Percentiles rank a stretch among this genome's conserved stretches.
These are phyloP conservation scores for Coccomyxa sp. DNA, from an alignment of 139 green algal genomes.

Conservation along the genomic window DNA sequence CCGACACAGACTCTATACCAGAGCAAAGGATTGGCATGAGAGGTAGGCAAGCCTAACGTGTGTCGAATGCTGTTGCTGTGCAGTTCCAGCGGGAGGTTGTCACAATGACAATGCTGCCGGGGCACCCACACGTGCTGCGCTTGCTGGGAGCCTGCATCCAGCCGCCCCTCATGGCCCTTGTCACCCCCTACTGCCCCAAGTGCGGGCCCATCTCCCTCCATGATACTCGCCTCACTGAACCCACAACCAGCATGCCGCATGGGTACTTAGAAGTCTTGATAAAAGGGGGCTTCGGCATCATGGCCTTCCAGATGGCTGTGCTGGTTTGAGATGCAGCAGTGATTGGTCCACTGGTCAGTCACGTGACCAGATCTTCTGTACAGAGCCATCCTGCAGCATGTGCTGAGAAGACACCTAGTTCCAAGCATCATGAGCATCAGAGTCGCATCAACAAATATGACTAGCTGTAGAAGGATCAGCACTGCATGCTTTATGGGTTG, in stretches of 20 bases:
- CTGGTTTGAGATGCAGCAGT: neutral
- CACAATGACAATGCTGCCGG: conserved; percentile 45
- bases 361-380: too few species aligned
- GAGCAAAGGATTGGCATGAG: neutral
- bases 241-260: neutral
- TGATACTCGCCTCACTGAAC: neutral
- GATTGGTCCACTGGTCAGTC: too few species aligned
- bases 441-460: too few species aligned
- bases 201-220: neutral
- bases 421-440: too few species aligned
- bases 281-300: neutral
- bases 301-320: neutral
- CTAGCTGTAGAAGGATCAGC: too few species aligned
- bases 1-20: neutral
- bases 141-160: conserved; percentile 48
- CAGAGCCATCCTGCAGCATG: too few species aligned
- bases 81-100: conserved; percentile 56
- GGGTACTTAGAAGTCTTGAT: neutral
- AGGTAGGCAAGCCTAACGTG: too few species aligned
- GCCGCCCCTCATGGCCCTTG: conserved; percentile 40
- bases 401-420: too few species aligned
- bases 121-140: conserved; percentile 48
- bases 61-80: neutral
- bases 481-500: too few species aligned
- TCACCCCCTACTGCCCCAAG: conserved; percentile 45